These are phyloP conservation scores for Protomyces gravidus DNA, from an alignment of 1,139 yeast genomes.

Conservation along the genomic window DNA sequence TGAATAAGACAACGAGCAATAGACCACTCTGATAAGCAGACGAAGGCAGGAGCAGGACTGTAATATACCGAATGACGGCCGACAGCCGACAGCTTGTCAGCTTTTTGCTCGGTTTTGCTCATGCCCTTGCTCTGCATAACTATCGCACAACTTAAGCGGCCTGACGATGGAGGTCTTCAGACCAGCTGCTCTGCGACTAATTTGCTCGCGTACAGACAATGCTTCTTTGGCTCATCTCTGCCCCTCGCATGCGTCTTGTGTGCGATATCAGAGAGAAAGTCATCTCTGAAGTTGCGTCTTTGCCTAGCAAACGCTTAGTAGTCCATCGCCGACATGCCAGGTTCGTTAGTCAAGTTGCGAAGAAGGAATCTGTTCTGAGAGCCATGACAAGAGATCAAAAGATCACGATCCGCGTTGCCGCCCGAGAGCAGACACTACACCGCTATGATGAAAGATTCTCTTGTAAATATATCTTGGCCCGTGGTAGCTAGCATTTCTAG, in stretches of 20 bases:
- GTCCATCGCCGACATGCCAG: neutral
- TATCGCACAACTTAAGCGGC: neutral
- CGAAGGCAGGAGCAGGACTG: too few species aligned
- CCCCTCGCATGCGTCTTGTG: neutral
- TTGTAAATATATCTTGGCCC: neutral
- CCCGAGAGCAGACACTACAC: neutral
- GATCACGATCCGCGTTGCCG: neutral
- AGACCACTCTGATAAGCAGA: too few species aligned
- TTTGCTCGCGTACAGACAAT: neutral
- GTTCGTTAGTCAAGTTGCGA: constrained; percentile 2
- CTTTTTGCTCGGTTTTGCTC: too few species aligned
- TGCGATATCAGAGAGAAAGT: too few species aligned
- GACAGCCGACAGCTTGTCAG: too few species aligned
- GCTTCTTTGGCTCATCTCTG: neutral
- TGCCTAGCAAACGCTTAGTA: neutral
- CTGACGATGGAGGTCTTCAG: neutral
- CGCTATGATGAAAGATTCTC: neutral
- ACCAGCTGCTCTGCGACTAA: neutral
- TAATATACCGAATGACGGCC: too few species aligned
- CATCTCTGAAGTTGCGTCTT: too few species aligned
- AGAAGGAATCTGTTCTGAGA: neutral
- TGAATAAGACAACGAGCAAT: too few species aligned
- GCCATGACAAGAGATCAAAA: neutral
- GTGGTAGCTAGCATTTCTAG: neutral
- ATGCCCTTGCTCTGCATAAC: too few species aligned